These are phyloP conservation scores for Phellopilus nigrolimitatus DNA, from an alignment of 1,284 basidiomycete genomes.

Conservation along the genomic window DNA sequence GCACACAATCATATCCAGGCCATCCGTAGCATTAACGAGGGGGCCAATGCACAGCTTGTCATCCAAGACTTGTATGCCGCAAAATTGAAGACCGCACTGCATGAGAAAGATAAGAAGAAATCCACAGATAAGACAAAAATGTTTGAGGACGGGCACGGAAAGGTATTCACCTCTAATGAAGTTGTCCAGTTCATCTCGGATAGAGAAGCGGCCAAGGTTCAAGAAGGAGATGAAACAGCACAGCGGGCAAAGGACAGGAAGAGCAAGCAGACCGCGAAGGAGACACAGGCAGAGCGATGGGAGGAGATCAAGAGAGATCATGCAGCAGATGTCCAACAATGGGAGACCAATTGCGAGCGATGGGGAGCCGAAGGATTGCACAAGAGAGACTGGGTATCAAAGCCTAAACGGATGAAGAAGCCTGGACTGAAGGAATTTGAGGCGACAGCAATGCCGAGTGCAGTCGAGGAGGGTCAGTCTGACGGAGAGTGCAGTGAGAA, in stretches of 20 bases:
- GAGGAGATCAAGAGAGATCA: too few species aligned
- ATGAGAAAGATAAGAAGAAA: slow-evolving; percentile 24
- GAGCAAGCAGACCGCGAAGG: not conserved
- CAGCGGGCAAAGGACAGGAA: not conserved
- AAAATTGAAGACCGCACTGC: slow-evolving; percentile 25
- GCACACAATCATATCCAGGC: slow-evolving; percentile 19
- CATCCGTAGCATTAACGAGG: slow-evolving; percentile 23
- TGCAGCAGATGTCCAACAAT: too few species aligned
- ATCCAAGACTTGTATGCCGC: slow-evolving; percentile 25
- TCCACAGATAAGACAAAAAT: not conserved
- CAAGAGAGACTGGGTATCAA: too few species aligned
- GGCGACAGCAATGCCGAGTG: too few species aligned
- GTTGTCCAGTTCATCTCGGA: not conserved
- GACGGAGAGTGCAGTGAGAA: too few species aligned
- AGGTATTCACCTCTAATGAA: not conserved
- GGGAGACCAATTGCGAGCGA: too few species aligned
- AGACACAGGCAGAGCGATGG: not conserved
- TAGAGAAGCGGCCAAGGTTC: not conserved
- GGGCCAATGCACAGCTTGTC: slow-evolving; percentile 25
- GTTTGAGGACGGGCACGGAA: slow-evolving; percentile 1
- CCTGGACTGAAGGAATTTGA: too few species aligned
- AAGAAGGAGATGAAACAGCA: not conserved
- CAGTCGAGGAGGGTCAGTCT: too few species aligned
- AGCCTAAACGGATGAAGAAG: too few species aligned
- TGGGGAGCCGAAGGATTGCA: too few species aligned